phyloP scores from a whole-genome alignment of 257 asterid genomes.

The Solanum verrucosum region DNA sequence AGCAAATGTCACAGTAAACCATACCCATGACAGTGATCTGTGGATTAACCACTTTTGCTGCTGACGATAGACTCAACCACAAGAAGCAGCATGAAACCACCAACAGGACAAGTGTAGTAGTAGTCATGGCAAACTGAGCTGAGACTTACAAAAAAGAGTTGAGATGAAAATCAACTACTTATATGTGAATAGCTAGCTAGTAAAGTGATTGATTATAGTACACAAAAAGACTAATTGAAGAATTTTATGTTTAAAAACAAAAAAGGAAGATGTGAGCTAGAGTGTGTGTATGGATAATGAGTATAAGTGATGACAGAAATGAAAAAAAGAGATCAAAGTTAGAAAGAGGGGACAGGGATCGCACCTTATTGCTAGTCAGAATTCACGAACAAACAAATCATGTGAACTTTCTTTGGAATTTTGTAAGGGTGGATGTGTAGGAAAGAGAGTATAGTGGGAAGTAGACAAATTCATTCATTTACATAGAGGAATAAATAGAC shows the following conservation, averaged over 20 bases:
- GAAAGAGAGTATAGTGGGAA: neutral
- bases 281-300: neutral
- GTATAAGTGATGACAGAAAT: neutral
- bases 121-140: neutral
- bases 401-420: slow-evolving; percentile 66
- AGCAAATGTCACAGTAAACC: slow-evolving; percentile 92
- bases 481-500: neutral
- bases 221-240: neutral
- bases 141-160: neutral
- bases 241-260: neutral
- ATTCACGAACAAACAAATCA: slow-evolving; percentile 33
- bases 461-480: neutral
- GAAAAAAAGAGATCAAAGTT: neutral
- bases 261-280: neutral
- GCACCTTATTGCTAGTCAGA: slow-evolving; percentile 18
- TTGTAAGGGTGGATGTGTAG: slow-evolving; percentile 16
- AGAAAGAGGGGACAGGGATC: slow-evolving; percentile 20
- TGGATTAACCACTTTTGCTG: slow-evolving; percentile 31
- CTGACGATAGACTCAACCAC: slow-evolving; percentile 22
- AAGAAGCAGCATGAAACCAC: slow-evolving; percentile 22
- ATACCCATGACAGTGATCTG: slow-evolving; percentile 94
- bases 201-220: neutral
- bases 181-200: neutral
- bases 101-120: slow-evolving; percentile 16
- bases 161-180: neutral